Percentiles rank a stretch among this genome's conserved stretches.
Evolutionary conservation across 441 rosid species (phyloP).

Genomic region (Populus hybrid): DNA sequence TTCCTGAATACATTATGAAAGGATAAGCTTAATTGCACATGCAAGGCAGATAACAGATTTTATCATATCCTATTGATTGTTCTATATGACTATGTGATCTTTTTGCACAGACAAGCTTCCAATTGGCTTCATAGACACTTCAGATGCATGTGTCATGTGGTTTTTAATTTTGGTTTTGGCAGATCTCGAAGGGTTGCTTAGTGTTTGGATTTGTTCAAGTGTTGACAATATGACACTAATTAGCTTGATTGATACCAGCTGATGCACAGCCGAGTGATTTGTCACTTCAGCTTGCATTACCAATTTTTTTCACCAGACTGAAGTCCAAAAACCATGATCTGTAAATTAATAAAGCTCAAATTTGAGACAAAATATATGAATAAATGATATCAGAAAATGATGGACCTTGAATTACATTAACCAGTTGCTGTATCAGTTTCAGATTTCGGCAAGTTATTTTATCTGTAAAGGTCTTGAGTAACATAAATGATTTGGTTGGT

Average conservation of each 20-base stretch:
- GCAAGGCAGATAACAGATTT: background rate
- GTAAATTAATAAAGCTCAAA: no score
- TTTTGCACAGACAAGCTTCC: background rate
- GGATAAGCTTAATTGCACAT: background rate
- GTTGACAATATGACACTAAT: background rate
- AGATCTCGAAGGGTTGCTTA: background rate
- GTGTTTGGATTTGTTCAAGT: background rate
- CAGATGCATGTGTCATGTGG: background rate
- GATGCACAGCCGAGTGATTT: no score
- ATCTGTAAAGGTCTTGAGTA: background rate
- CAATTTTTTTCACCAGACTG: no score
- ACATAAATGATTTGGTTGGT: background rate
- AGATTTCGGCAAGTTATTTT: background rate
- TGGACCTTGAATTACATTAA: background rate
- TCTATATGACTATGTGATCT: background rate
- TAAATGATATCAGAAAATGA: background rate
- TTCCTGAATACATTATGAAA: background rate
- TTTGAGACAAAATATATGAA: background rate
- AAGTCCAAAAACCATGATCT: no score
- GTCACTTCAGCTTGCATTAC: no score
- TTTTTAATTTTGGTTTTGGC: background rate
- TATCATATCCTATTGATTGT: background rate
- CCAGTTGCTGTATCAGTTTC: background rate
- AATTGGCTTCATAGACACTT: background rate
- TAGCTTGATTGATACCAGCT: no score